Evolutionary conservation across 2,329 filamentous ascomycete species (phyloP).

Genomic region (Laburnicola sp.): DNA sequence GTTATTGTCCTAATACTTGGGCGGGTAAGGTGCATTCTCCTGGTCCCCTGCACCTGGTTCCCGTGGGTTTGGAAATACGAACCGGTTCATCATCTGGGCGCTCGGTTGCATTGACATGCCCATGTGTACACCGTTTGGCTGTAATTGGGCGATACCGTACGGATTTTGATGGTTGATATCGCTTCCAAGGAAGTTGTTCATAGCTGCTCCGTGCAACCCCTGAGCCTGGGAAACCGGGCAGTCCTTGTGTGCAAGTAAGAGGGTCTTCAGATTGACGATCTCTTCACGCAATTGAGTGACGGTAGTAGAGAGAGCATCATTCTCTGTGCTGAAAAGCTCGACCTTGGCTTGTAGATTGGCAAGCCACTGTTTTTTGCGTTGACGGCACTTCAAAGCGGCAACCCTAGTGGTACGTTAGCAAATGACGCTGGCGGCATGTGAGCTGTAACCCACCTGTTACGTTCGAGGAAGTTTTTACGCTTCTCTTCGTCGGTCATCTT

Average conservation of each 20-base stretch:
- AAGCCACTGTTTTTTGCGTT: conserved; percentile 98
- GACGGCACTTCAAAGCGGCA: conserved; percentile 92
- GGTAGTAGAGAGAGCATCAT: conserved; percentile 81
- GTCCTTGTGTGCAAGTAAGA: conserved; percentile 92
- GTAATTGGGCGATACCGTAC: conserved; percentile 53
- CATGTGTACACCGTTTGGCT: conserved; percentile 48
- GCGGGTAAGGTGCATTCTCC: conserved; percentile 33
- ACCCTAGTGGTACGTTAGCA: conserved; percentile 63
- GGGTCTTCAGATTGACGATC: conserved; percentile 90
- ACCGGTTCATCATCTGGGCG: conserved; percentile 44
- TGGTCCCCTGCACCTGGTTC: conserved; percentile 28
- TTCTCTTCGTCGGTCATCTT: conserved; percentile 99
- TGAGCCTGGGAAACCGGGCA: conserved; percentile 91
- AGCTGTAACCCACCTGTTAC: conserved; percentile 74
- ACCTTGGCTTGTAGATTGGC: conserved; percentile 93
- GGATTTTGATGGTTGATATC: conserved; percentile 52
- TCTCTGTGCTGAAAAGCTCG: conserved; percentile 88
- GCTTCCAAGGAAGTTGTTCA: conserved; percentile 54
- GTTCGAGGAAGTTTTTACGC: conserved; percentile 94
- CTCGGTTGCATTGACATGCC: conserved; percentile 45
- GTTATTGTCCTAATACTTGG: conserved; percentile 29
- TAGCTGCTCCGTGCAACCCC: conserved; percentile 60
- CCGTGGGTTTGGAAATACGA: conserved; percentile 35
- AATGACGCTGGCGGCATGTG: not conserved
- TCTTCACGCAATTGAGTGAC: conserved; percentile 87